These are phyloP conservation scores for Pseudotulostoma volvatum DNA, from an alignment of 495 filamentous ascomycete genomes.

Conservation along the genomic window DNA sequence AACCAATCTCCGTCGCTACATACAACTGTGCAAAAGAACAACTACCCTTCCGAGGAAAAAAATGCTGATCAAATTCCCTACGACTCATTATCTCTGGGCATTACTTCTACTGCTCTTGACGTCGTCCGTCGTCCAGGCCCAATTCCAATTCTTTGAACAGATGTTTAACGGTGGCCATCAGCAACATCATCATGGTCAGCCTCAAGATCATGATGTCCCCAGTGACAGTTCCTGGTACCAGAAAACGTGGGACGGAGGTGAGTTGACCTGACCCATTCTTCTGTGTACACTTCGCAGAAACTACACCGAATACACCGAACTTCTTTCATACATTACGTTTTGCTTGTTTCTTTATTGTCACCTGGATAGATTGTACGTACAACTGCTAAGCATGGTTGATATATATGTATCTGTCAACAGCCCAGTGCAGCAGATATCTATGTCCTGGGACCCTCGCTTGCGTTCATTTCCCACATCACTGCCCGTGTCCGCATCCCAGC, in stretches of 20 bases:
- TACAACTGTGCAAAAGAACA: too few relatives aligned
- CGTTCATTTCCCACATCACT: conserved; percentile 87
- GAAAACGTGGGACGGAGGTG: conserved; percentile 48
- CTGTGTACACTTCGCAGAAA: too few relatives aligned
- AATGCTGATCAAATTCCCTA: conserved; percentile 17
- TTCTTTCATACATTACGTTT: background rate
- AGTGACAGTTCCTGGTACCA: conserved; percentile 69
- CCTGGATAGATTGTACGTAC: too few relatives aligned
- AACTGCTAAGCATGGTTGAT: too few relatives aligned
- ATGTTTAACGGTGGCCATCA: conserved; percentile 50
- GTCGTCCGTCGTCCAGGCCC: conserved; percentile 35
- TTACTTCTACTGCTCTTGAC: conserved; percentile 37
- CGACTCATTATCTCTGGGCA: conserved; percentile 18
- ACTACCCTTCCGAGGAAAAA: background rate
- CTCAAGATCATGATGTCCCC: conserved; percentile 54
- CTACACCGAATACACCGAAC: too few relatives aligned
- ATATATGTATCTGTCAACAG: conserved; percentile 27
- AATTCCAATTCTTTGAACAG: conserved; percentile 86
- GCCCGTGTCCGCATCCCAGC: conserved; percentile 66
- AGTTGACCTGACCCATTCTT: conserved; percentile 5
- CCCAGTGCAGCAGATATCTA: conserved; percentile 76
- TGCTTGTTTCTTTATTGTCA: background rate
- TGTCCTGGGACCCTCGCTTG: conserved; percentile 81
- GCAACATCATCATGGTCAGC: conserved; percentile 45
- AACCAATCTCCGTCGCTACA: too few relatives aligned